Percentiles rank a stretch among this genome's conserved stretches.
Conservation (phyloP, 1,139 yeast genomes). For the Nakaseomyces kungkrabaensis region DNA sequence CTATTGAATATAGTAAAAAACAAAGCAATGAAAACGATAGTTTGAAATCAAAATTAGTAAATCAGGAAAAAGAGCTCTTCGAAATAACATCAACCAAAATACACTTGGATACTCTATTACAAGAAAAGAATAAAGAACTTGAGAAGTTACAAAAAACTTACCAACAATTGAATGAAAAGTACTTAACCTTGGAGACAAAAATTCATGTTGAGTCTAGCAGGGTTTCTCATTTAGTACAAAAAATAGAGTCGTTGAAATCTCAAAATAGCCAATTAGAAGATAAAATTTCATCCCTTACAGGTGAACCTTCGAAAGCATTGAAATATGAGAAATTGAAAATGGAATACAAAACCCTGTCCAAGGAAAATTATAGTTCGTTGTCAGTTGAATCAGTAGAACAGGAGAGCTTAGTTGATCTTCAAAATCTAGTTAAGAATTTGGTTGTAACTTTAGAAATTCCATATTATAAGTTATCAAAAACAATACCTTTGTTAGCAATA, state of each 20-base stretch:
- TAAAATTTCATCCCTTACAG: neutral
- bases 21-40: neutral
- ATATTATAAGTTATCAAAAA: conserved; percentile 21
- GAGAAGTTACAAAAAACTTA: neutral
- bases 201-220: neutral
- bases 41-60: neutral
- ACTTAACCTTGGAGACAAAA: neutral
- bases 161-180: neutral
- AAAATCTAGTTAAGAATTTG: conserved; percentile 27
- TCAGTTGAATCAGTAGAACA: conserved; percentile 24
- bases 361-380: conserved; percentile 15
- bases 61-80: neutral
- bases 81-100: neutral
- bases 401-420: conserved; percentile 20
- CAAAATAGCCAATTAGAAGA: neutral
- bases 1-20: neutral
- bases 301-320: neutral
- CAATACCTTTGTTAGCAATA: conserved; percentile 23
- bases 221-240: neutral
- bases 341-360: neutral
- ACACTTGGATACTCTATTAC: neutral
- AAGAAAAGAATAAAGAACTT: neutral
- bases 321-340: neutral
- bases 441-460: conserved; percentile 27
- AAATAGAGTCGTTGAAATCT: neutral